Conservation (phyloP, 768 basidiomycete species). For the Lentinula raphanica region DNA sequence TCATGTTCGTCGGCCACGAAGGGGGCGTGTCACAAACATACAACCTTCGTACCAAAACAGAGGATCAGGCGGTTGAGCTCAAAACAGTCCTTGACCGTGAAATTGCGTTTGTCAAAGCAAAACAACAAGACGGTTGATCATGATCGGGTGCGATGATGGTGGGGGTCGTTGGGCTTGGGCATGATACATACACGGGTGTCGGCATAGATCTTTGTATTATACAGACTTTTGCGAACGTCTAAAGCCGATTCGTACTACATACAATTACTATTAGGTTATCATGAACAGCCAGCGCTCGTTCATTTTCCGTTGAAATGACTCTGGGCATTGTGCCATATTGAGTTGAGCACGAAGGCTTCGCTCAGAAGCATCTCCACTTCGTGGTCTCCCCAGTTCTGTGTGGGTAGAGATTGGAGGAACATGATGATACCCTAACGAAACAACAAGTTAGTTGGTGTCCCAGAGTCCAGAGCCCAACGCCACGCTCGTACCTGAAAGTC, state of each 20-base stretch:
- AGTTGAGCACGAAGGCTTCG: conserved; percentile 92
- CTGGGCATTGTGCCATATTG: conserved; percentile 90
- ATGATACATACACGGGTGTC: conserved; percentile 2
- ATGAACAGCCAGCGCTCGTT: conserved; percentile 5
- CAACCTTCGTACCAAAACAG: conserved; percentile 55
- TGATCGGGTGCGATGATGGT: too few relatives aligned
- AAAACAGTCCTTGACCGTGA: conserved; percentile 60
- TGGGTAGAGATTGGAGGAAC: conserved; percentile 91
- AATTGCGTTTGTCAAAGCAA: conserved; percentile 43
- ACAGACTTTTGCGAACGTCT: not conserved
- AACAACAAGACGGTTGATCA: conserved; percentile 20
- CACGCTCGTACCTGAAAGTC: conserved; percentile 97
- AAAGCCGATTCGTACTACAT: not conserved
- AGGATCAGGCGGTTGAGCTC: conserved; percentile 51
- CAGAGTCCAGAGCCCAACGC: too few relatives aligned
- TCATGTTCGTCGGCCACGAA: conserved; percentile 71
- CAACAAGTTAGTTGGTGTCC: not conserved
- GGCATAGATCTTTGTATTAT: not conserved
- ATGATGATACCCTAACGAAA: conserved; percentile 99
- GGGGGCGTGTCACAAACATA: conserved; percentile 54
- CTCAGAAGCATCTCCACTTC: conserved; percentile 93
- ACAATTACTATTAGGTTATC: too few relatives aligned
- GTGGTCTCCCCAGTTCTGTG: conserved; percentile 92
- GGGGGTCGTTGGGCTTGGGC: too few relatives aligned
- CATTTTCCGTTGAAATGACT: conserved; percentile 72